Base-by-base conservation (phyloP, 306 rosid species). In the Castanea mollissima region DNA sequence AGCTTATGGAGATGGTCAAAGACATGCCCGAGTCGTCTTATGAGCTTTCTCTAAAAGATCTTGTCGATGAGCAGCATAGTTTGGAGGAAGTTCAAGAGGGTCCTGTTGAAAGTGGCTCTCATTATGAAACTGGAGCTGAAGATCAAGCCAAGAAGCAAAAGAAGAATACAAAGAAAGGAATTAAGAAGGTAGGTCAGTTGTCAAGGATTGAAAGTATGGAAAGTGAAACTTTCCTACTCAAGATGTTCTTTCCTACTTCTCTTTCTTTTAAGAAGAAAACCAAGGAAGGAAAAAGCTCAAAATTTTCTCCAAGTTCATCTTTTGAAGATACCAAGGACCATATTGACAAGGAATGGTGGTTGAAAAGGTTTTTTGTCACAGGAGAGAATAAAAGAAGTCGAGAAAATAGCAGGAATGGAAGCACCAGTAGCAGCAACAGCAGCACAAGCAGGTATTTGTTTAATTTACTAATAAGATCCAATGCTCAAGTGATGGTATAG, bases 31-130 rank as follows among this genome's bases (percentile, higher is more conserved):
- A 92, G 75, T 89, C 88, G 10, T 71, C 82, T 82, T 90, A 74
- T 23, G 95, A 92, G 73, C 97, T 90, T 62, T 90, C 95, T 83
- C 83, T 92, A 29, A 91, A 86, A 78, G 92, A 92, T 80, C 69
- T 92, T 87, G 90, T 89, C 67, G 81, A 73, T 11, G 81, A 84
- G 76, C 75, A 86, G 57, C 84, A 83, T 14, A 72, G 59, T 19
- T 7, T 11, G 74, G 69, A 74, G 51, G 86, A 84, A 19, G 55
- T 8, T 25, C 79, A 73, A 65, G 77, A 75, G 31, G 85, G 80
- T 74, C 68, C 55, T 56, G 81, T n/a, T 5, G 52, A 79, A 35
- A 69, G 71, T 16, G 49, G 56, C 27, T 63, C 57, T 23, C 57
- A 60, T 31, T 69, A 63, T 34, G 59, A 56, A 21, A 59, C 57